phyloP scores from a whole-genome alignment of 306 rosid species.

The Rubus idaeus region DNA sequence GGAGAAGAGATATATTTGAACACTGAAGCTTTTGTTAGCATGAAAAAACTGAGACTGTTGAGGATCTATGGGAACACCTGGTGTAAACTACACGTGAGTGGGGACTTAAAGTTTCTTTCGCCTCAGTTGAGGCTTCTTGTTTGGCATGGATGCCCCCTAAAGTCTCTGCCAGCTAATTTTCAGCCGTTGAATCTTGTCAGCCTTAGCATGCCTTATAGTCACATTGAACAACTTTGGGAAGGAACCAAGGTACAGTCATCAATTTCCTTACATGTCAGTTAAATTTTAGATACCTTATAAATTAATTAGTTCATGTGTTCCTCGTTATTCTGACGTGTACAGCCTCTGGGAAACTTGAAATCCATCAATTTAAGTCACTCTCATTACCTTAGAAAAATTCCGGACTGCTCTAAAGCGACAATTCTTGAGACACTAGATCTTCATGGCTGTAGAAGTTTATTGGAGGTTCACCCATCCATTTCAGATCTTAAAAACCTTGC shows the following conservation, averaged over 20 bases:
- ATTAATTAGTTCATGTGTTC: background rate
- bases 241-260: background rate
- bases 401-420: slow-evolving; percentile 6
- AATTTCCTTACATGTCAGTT: background rate
- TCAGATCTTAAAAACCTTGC: background rate
- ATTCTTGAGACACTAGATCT: slow-evolving; percentile 9
- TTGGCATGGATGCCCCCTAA: slow-evolving; percentile 24
- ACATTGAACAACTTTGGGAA: background rate
- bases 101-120: background rate
- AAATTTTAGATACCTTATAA: background rate
- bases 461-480: slow-evolving; percentile 12
- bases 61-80: background rate
- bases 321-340: background rate
- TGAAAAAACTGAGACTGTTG: slow-evolving; percentile 27
- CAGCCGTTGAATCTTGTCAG: slow-evolving; percentile 15
- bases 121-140: slow-evolving; percentile 11
- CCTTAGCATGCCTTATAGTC: slow-evolving; percentile 12
- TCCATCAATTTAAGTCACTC: background rate
- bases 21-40: slow-evolving; percentile 25
- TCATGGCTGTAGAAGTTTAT: slow-evolving; percentile 5
- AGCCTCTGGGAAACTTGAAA: slow-evolving; percentile 14
- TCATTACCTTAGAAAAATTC: background rate
- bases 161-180: background rate
- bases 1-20: background rate
- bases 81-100: background rate